Percentiles rank a stretch among this genome's conserved stretches.
Conservation (phyloP, 495 filamentous ascomycete genomes). For the Bathelium albidoporum region DNA sequence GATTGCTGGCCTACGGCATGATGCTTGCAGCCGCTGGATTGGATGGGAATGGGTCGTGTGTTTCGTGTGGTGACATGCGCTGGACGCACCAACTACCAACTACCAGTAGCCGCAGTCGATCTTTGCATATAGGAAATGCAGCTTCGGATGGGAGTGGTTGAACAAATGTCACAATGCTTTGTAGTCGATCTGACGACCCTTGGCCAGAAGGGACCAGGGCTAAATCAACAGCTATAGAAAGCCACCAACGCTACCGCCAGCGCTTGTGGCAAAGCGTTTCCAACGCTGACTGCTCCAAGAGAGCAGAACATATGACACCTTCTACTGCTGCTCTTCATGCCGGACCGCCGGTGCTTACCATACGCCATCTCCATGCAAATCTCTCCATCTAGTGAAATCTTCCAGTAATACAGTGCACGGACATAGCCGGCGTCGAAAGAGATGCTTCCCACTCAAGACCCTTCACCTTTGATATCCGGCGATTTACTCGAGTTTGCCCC, state of each 20-base stretch:
- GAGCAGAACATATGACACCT: neutral
- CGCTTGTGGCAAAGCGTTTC: too few species aligned
- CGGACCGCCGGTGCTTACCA: neutral
- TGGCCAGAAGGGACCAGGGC: too few species aligned
- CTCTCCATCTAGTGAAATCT: neutral
- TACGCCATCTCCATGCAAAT: slow-evolving; percentile 1
- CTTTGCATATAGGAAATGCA: too few species aligned
- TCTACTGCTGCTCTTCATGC: neutral
- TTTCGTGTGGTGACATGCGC: neutral
- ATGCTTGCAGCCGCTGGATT: neutral
- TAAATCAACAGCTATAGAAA: neutral
- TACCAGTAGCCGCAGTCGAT: too few species aligned
- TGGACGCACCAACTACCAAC: neutral
- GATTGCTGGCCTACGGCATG: neutral
- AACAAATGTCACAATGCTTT: too few species aligned
- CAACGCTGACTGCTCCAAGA: neutral
- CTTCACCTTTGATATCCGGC: slow-evolving; percentile 5
- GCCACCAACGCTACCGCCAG: too few species aligned
- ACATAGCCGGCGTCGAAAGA: neutral
- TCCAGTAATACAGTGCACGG: neutral
- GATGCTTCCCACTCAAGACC: neutral
- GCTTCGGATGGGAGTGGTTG: too few species aligned
- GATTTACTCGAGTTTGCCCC: slow-evolving; percentile 8
- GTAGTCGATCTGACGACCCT: too few species aligned
- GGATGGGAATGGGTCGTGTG: neutral